Percentiles rank a stretch among this genome's conserved stretches.
Evolutionary conservation across 2,329 filamentous ascomycete genomes (phyloP).

Genomic region (Colletotrichum gloeosporioides): DNA sequence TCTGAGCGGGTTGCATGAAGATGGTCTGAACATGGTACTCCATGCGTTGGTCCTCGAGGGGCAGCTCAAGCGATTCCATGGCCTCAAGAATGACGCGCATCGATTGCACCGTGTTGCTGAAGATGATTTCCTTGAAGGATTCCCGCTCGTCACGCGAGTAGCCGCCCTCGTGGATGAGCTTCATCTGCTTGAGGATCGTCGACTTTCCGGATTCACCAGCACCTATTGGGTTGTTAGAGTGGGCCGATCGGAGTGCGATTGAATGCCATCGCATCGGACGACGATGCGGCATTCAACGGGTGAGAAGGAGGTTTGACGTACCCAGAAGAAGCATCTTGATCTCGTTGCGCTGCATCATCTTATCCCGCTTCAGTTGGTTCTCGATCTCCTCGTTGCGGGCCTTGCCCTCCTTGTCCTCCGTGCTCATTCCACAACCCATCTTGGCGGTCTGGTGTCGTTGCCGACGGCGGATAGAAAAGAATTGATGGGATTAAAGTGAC

Average conservation of each 20-base stretch:
- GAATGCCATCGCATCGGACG: neutral
- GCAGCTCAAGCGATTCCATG: conserved; percentile 75
- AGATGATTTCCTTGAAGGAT: conserved; percentile 75
- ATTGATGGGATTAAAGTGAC: conserved; percentile 14
- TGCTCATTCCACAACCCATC: conserved; percentile 99
- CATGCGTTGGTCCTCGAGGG: conserved; percentile 88
- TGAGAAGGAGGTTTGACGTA: conserved; percentile 44
- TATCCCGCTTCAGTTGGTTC: conserved; percentile 97
- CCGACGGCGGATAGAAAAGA: conserved; percentile 5
- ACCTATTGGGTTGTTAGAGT: conserved; percentile 57
- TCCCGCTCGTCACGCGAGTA: conserved; percentile 89
- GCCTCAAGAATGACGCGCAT: conserved; percentile 74
- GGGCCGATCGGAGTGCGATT: too few species aligned
- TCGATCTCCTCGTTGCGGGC: conserved; percentile 99
- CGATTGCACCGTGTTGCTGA: conserved; percentile 73
- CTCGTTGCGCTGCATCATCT: conserved; percentile 98
- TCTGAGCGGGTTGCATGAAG: conserved; percentile 97
- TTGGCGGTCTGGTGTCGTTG: conserved; percentile 53
- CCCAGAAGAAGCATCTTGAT: conserved; percentile 99
- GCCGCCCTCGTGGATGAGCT: conserved; percentile 98
- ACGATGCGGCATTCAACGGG: neutral
- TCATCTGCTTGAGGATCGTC: conserved; percentile 96
- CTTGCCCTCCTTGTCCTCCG: conserved; percentile 99
- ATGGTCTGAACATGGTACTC: conserved; percentile 98
- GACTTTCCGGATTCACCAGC: conserved; percentile 98